phyloP scores from a whole-genome alignment of 2,329 filamentous ascomycete species.

The Lecanosticta acicola region DNA sequence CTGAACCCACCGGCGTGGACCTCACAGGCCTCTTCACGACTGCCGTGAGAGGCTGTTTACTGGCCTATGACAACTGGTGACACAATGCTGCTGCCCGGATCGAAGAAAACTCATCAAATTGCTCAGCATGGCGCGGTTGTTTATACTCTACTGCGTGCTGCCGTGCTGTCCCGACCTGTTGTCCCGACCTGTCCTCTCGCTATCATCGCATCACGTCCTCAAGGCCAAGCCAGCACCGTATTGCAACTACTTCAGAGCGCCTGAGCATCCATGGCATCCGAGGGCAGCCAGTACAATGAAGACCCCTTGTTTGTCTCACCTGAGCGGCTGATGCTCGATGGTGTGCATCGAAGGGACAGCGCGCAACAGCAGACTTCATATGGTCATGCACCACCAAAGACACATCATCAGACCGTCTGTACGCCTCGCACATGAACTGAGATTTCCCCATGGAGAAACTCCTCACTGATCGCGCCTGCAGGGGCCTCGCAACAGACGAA shows the following conservation, averaged over 20 bases:
- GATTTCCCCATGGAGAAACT: background rate
- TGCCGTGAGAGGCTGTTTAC: conserved; percentile 4
- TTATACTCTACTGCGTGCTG: conserved; percentile 1
- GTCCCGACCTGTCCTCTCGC: background rate
- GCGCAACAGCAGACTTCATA: background rate
- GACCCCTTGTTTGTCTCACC: conserved; percentile 18
- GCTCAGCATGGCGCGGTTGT: background rate
- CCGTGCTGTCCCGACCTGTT: background rate
- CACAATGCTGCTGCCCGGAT: conserved; percentile 1
- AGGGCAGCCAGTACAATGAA: conserved; percentile 2
- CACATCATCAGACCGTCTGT: conserved; percentile 11
- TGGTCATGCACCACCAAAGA: conserved; percentile 4
- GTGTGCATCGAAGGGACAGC: background rate
- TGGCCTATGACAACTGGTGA: conserved; percentile 6
- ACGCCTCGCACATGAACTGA: background rate
- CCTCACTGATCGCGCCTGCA: conserved; percentile 2
- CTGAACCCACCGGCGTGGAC: conserved; percentile 8
- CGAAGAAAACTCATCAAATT: background rate
- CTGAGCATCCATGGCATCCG: conserved; percentile 2
- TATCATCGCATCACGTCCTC: background rate
- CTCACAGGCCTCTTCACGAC: background rate
- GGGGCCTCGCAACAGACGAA: conserved; percentile 6
- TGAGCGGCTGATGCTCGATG: conserved; percentile 17
- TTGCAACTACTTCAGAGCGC: too few species aligned
- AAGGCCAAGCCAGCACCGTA: background rate